Conservation (phyloP, 2,329 filamentous ascomycete species). For the Ophiobolus disseminans region DNA sequence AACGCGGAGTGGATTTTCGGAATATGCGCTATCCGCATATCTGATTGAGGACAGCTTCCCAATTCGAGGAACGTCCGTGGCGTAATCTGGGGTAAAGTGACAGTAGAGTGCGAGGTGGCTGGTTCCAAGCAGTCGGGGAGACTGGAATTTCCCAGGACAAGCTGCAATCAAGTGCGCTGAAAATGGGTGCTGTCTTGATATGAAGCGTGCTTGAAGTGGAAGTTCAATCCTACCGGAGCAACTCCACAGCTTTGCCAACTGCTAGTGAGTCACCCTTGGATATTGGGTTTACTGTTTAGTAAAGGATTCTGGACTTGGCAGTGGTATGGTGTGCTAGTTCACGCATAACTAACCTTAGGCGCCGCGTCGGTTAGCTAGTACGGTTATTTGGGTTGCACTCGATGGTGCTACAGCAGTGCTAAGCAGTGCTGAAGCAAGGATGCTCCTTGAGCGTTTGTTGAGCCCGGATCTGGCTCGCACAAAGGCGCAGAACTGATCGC, state of each 20-base stretch:
- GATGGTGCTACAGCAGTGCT: too few species aligned
- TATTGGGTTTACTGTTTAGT: too few species aligned
- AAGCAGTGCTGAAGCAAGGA: conserved; percentile 3
- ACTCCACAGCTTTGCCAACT: too few species aligned
- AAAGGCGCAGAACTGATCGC: not conserved
- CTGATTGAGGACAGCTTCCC: not conserved
- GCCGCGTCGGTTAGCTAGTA: not conserved
- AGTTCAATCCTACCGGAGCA: too few species aligned
- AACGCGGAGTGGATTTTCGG: not conserved
- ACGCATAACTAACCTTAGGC: too few species aligned
- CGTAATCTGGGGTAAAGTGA: conserved; percentile 6
- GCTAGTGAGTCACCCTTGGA: too few species aligned
- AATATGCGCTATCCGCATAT: not conserved
- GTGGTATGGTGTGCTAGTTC: too few species aligned
- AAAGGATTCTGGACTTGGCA: too few species aligned
- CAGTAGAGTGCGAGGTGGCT: not conserved
- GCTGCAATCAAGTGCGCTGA: not conserved
- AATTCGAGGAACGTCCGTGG: not conserved
- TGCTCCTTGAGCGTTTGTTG: not conserved
- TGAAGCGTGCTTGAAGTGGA: too few species aligned
- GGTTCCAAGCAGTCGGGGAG: not conserved
- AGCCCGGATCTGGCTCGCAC: not conserved
- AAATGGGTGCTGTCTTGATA: too few species aligned
- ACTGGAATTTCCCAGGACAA: too few species aligned
- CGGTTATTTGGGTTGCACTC: not conserved